Conservation (phyloP, 2,329 filamentous ascomycete species). For the Aspergillus hiratsukae region DNA sequence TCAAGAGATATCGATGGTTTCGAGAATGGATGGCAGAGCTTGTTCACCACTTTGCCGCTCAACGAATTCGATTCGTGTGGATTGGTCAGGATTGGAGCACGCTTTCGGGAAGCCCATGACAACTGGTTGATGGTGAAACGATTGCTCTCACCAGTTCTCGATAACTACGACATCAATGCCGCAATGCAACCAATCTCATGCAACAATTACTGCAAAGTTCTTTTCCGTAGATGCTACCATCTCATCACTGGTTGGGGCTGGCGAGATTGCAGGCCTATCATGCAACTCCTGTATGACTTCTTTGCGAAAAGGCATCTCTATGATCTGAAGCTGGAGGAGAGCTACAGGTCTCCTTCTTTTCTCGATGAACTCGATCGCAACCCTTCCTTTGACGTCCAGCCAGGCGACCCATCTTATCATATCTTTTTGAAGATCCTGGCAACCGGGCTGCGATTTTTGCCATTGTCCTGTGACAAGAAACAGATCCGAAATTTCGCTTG, state of each 20-base stretch:
- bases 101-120: slow-evolving; percentile 38
- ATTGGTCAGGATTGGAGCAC: slow-evolving; percentile 38
- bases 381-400: slow-evolving; percentile 41
- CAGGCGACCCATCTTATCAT: slow-evolving; percentile 53
- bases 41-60: slow-evolving; percentile 52
- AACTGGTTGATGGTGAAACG: slow-evolving; percentile 49
- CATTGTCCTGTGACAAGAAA: slow-evolving; percentile 45
- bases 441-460: slow-evolving; percentile 47
- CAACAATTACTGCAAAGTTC: slow-evolving; percentile 52
- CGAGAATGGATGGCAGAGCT: slow-evolving; percentile 38
- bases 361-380: slow-evolving; percentile 47
- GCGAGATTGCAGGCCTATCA: slow-evolving; percentile 51
- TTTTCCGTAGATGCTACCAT: slow-evolving; percentile 50
- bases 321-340: slow-evolving; percentile 50
- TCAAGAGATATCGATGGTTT: slow-evolving; percentile 25
- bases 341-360: slow-evolving; percentile 50
- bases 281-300: slow-evolving; percentile 56
- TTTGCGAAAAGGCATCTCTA: slow-evolving; percentile 52
- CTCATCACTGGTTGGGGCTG: slow-evolving; percentile 55
- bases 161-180: slow-evolving; percentile 43
- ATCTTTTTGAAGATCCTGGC: slow-evolving; percentile 56
- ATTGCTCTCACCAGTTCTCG: slow-evolving; percentile 46
- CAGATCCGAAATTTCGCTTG: slow-evolving; percentile 54
- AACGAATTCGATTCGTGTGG: slow-evolving; percentile 50
- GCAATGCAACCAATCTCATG: slow-evolving; percentile 40